Evolutionary conservation across 2,329 filamentous ascomycete genomes (phyloP).

Genomic region (Diplodia scrobiculata): DNA sequence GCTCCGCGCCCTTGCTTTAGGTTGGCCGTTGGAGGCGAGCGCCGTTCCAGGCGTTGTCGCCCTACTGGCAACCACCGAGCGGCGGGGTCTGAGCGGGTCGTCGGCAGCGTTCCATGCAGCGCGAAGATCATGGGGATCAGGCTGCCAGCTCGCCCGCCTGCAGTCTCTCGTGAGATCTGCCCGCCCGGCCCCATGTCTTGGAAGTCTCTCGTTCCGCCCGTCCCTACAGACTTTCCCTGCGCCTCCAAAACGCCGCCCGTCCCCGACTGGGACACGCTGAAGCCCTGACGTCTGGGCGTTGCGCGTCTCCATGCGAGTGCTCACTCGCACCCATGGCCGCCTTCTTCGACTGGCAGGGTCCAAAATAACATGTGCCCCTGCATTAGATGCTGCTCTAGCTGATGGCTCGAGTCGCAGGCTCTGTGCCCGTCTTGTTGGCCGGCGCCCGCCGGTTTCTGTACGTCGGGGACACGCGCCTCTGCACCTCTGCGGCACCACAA

Average conservation of each 20-base stretch:
- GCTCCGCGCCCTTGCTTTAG: constrained; percentile 16
- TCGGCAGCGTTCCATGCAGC: background rate
- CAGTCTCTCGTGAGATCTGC: constrained; percentile 26
- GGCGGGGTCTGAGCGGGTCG: constrained; percentile 15
- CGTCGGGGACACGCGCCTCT: constrained; percentile 11
- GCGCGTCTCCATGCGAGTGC: constrained; percentile 19
- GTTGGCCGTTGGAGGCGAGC: constrained; percentile 9
- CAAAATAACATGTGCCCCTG: constrained; percentile 23
- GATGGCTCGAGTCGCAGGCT: constrained; percentile 18
- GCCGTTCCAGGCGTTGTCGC: constrained; percentile 2
- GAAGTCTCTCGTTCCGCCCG: background rate
- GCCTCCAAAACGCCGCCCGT: constrained; percentile 20
- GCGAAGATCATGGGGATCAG: constrained; percentile 26
- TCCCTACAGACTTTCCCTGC: constrained; percentile 9
- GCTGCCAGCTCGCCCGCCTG: background rate
- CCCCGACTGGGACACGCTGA: constrained; percentile 1
- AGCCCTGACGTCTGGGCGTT: background rate
- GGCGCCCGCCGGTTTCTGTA: background rate
- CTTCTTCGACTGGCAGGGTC: constrained; percentile 12
- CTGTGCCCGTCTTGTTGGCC: background rate
- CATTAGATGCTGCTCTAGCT: constrained; percentile 21
- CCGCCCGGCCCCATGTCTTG: constrained; percentile 18
- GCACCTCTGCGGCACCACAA: constrained; percentile 20
- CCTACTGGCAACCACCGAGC: background rate
- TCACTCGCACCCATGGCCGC: constrained; percentile 16